Base-by-base conservation (phyloP, 139 green algal genomes). In the Haematococcus sp. region DNA sequence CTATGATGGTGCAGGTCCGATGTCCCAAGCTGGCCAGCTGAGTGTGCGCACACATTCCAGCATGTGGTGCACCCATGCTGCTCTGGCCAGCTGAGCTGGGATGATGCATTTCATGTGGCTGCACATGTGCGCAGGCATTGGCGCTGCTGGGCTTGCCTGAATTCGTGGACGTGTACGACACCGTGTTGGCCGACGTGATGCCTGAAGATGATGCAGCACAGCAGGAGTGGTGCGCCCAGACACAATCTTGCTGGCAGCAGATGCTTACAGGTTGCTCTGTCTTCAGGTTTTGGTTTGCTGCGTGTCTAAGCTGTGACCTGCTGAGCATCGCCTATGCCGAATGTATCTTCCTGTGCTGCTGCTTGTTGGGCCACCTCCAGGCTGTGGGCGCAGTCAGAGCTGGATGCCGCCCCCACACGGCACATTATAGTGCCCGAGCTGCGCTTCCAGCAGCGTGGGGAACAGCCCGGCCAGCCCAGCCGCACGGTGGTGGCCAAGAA, bases 91-190 rank as follows among this genome's bases (percentile, higher is more conserved):
- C 11, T 40, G 25, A n/a, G 11, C 25, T 11, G 22, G 23, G 23
- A n/a, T 33, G 22, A 34, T 4, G 3, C 58, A 40, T 65, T 65
- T 19, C n/a, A n/a, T 11, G 4, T 60, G 22, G 2, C 22, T 35
- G n/a, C n/a, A n/a, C n/a, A n/a, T n/a, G n/a, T n/a, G n/a, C n/a
- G n/a, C 65, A 75, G 68, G 78, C 72, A 1, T 59, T 83, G 28
- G 1, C 23, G 23, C 58, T 74, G 72, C 67, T 83, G 43, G 56
- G 51, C 2, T 27, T 71, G 27, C 22, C 28, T 13, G n/a, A 28
- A 16, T 83, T 77, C 51, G 60, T 77, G 2, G 72, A 79, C 2
- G 58, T 76, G 4, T 70, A 33, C 9, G 73, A 73, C 22, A 27
- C 52, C 1, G 28, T 20, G 0, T 9, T 49, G 13, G 46, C 51